Evolutionary conservation across 352 stramenopile species (phyloP).

Genomic region (Pythium oligandrum): DNA sequence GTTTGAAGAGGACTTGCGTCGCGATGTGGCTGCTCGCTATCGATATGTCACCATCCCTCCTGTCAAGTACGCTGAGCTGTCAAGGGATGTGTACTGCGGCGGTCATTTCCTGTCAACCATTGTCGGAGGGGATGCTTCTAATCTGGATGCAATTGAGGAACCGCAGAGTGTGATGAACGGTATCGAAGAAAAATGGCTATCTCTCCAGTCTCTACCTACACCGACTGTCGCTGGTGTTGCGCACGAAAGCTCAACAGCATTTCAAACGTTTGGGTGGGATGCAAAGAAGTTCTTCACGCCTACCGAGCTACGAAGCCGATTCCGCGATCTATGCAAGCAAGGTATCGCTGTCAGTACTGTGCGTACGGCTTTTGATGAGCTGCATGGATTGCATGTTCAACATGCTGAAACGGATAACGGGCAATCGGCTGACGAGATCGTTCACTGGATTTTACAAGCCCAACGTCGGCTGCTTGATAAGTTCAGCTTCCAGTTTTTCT

Average conservation of each 20-base stretch:
- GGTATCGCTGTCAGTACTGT: conserved; percentile 38
- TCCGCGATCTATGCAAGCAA: conserved; percentile 57
- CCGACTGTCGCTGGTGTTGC: conserved; percentile 28
- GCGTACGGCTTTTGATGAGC: conserved; percentile 51
- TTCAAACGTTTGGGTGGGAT: conserved; percentile 69
- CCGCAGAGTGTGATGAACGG: conserved; percentile 69
- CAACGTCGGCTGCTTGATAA: conserved; percentile 64
- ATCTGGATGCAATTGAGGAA: conserved; percentile 66
- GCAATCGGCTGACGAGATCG: conserved; percentile 59
- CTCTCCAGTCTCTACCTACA: conserved; percentile 40
- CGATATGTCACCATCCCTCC: conserved; percentile 60
- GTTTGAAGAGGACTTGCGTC: conserved; percentile 53
- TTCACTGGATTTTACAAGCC: conserved; percentile 63
- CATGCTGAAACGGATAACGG: conserved; percentile 47
- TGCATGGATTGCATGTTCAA: conserved; percentile 45
- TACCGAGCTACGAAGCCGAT: conserved; percentile 49
- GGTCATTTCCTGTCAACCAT: conserved; percentile 73
- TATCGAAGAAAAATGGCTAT: conserved; percentile 77
- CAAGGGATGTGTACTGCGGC: conserved; percentile 69
- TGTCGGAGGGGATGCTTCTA: conserved; percentile 37
- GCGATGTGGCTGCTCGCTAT: conserved; percentile 51
- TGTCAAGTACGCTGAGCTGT: conserved; percentile 66
- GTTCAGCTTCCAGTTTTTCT: conserved; percentile 77
- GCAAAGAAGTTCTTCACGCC: conserved; percentile 36
- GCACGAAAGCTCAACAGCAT: conserved; percentile 46